Evolutionary conservation across 2,329 filamentous ascomycete species (phyloP), one percentile per base, ranked within the genome.

Genomic region (Ophiocordyceps sinensis): DNA sequence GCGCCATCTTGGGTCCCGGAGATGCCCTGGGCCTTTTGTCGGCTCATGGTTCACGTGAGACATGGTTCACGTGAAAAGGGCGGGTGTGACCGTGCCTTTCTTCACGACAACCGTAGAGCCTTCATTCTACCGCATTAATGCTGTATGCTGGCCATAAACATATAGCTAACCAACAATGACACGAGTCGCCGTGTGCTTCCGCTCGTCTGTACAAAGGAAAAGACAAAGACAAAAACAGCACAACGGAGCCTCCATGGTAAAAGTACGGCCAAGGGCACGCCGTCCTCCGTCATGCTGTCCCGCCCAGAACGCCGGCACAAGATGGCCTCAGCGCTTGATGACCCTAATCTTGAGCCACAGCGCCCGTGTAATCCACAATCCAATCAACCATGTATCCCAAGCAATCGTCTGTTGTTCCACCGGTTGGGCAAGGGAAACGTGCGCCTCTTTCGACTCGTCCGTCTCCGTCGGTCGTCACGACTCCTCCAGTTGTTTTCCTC

Each of bases 261-360:
- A 26, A 13, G 10, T 23, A 7, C 32, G 32, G 32, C 32, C 32
- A n/a, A 35, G 9, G 15, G 9, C n/a, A 14, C 11, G 29, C 11
- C 35, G 17, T 23, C 7, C 8, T 6, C 17, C 19, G 17, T 12
- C 17, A 29, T 38, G 29, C 14, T 34, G 17, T 23, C n/a, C 15
- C 32, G 7, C 37, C 37, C 34, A 40, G 15, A 39, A 46, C 41
- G 39, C 41, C 43, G 26, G 21, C 45, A 31, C 45, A 43, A 46
- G 43, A 46, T 41, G 32, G 36, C 43, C 34, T 46, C 45, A 46
- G 45, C 45, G 28, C 45, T 46, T 46, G 45, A 46, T 41, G 32
- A 17, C 32, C 32, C 5, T 15, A 15, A 41, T 46, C 44, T 46
- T 34, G 37, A 31, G 30, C 21, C 34, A 10, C 17, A 23, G 32